Base-by-base conservation (phyloP, 192 early-diverging fungal species). In the Kickxella alabastrina region DNA sequence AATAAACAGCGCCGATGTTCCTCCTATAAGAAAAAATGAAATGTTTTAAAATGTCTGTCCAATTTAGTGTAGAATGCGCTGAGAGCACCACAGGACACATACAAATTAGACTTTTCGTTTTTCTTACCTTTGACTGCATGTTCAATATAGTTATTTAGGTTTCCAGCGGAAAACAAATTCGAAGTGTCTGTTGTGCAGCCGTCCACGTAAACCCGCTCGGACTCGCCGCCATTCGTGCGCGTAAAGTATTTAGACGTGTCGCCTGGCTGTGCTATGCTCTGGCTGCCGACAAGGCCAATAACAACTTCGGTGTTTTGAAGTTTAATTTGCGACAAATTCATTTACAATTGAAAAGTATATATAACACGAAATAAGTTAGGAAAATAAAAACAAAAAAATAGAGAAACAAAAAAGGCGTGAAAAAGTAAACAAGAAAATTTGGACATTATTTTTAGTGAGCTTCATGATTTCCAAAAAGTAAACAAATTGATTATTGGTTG, bases 161-260 rank as follows among this genome's bases (percentile, higher is more conserved):
- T 43, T 23, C 66, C 54, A 0, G 28, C 49, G 0, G 53, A 27
- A 27, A 69, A 68, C 27, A 76, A 17, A 13, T 27, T 57, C 31
- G 23, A 7, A 4, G 51, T 23, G 35, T 68, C 55, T 29, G 57
- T 22, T 0, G 73, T 76, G 45, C 73, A 76, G 1, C 73, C 66
- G 24, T 76, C 73, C 10, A 76, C 66, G 31, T 65, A 69, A 29
- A 76, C 41, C 17, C 73, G 65, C 38, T 62, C 59, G 0, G 57
- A 21, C 26, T 24, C 15, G 21, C 37, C 32, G 35, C 36, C 25
- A 6, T 45, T 23, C 3, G 38, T 28, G 37, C 42, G 38, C 26
- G 61, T 48, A 47, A 76, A 69, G 52, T 76, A 76, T 43, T 76
- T 76, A 43, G 66, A 65, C 14, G 73, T 76, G 59, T 76, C 73